Conservation (phyloP, 2,329 filamentous ascomycete species). For the Arachnopeziza araneosa region DNA sequence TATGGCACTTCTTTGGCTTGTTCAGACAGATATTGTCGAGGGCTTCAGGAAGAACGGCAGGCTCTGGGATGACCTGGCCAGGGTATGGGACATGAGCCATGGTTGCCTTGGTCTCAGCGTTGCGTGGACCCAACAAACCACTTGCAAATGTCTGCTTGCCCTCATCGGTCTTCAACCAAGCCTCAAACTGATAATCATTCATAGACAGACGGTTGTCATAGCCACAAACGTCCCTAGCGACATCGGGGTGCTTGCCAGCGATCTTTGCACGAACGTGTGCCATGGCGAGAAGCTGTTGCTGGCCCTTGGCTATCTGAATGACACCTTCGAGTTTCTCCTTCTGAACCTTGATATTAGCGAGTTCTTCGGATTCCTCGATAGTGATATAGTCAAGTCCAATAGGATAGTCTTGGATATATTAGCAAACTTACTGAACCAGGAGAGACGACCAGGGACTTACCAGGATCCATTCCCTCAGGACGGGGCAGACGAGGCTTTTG, state of each 20-base stretch:
- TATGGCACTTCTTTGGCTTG: slow-evolving; percentile 22
- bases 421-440: not conserved
- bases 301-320: slow-evolving; percentile 16
- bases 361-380: slow-evolving; percentile 19
- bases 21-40: slow-evolving; percentile 26
- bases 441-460: slow-evolving; percentile 15
- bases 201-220: slow-evolving; percentile 29
- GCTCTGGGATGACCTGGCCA: slow-evolving; percentile 11
- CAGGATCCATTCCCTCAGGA: slow-evolving; percentile 21
- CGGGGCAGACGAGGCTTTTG: slow-evolving; percentile 24
- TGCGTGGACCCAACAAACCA: slow-evolving; percentile 25
- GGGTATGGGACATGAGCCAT: slow-evolving; percentile 14
- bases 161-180: slow-evolving; percentile 22
- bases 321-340: slow-evolving; percentile 15
- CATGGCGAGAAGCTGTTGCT: slow-evolving; percentile 23
- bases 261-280: slow-evolving; percentile 20
- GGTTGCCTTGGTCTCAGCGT: slow-evolving; percentile 19
- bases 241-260: slow-evolving; percentile 17
- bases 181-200: slow-evolving; percentile 25
- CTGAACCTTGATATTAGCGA: slow-evolving; percentile 19
- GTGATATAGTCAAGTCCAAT: slow-evolving; percentile 25
- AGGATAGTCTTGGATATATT: slow-evolving; percentile 14
- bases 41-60: slow-evolving; percentile 11
- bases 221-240: slow-evolving; percentile 25
- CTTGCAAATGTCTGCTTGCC: slow-evolving; percentile 21